Base-by-base conservation (phyloP, 345 rosid genomes). In the Laguncularia racemosa region DNA sequence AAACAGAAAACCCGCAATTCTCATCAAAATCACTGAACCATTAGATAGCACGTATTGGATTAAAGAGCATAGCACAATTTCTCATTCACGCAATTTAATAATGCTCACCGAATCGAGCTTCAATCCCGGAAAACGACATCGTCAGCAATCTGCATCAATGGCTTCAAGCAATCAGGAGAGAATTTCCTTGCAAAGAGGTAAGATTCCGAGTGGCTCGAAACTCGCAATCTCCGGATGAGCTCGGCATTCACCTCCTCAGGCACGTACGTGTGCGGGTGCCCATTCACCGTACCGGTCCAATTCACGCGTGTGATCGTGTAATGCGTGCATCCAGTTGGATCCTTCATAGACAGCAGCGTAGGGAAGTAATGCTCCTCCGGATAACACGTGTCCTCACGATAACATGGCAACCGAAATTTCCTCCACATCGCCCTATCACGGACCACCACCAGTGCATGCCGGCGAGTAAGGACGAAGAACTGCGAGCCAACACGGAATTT, bases 311-410 rank as follows among this genome's bases (percentile, higher is more conserved):
- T 89, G 12, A 93, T 58, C 0, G 96, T 80, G 61, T 93, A 86
- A 13, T 66, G 82, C 9, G 95, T 88, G 47, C 77, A 70, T 9
- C 89, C 95, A 2, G 69, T 65, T 2, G 95, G 90, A 70, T 89
- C 97, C 71, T 58, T 67, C 97, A 89, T 84, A 48, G 86, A 83
- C 68, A 93, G 59, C 59, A 93, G 46, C 17, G 99, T 93, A 14
- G 99, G 96, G 51, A 93, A 93, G 59, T 93, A 93, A 70, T 93
- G 99, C 81, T 89, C 99, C 58, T 93, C 99, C 0, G 99, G 99
- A 71, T 82, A 89, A 61, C 99, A 89, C 57, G 81, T 88, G 15
- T 81, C 82, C 1, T 81, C 78, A 33, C 76, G 65, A 66, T 85
- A 93, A 71, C 99, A 89, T 0, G 97, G 88, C 20, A 78, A 50